These are phyloP conservation scores for Annona cherimola DNA, from an alignment of 164 flowering plant genomes.

Conservation along the genomic window DNA sequence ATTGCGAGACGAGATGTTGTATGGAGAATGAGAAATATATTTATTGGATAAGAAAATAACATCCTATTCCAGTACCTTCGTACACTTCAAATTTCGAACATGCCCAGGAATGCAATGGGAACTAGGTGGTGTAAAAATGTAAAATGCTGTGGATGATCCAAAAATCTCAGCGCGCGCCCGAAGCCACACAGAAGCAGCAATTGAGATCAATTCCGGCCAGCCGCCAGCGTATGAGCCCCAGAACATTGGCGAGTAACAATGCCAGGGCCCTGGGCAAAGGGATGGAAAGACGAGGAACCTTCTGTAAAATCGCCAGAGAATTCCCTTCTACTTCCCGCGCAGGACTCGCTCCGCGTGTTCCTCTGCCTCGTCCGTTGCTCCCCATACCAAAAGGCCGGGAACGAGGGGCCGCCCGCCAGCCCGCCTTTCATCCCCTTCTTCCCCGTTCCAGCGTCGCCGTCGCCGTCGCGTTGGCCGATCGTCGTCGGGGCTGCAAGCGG, in stretches of 20 bases:
- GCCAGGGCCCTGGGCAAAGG: not conserved
- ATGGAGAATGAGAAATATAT: no score
- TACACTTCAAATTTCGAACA: no score
- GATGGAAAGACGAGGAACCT: not conserved
- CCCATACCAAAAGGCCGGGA: not conserved
- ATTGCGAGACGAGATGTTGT: no score
- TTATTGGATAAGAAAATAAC: no score
- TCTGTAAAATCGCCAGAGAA: not conserved
- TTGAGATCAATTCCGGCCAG: no score
- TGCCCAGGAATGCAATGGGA: no score
- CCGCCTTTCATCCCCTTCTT: not conserved
- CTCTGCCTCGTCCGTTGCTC: not conserved
- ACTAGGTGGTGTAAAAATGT: no score
- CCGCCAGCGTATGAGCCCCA: no score
- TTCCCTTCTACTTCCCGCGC: not conserved
- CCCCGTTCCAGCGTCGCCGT: constrained; percentile 2
- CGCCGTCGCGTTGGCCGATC: not conserved
- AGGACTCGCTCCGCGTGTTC: not conserved
- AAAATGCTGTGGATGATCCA: no score
- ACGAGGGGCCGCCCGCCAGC: not conserved
- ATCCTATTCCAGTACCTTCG: no score
- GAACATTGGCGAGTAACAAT: not conserved
- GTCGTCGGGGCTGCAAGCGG: not conserved
- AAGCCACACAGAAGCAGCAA: no score
- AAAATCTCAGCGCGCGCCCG: no score